These are phyloP conservation scores for Vitis hybrid DNA, from an alignment of 177 flowering plant species.

Conservation along the genomic window DNA sequence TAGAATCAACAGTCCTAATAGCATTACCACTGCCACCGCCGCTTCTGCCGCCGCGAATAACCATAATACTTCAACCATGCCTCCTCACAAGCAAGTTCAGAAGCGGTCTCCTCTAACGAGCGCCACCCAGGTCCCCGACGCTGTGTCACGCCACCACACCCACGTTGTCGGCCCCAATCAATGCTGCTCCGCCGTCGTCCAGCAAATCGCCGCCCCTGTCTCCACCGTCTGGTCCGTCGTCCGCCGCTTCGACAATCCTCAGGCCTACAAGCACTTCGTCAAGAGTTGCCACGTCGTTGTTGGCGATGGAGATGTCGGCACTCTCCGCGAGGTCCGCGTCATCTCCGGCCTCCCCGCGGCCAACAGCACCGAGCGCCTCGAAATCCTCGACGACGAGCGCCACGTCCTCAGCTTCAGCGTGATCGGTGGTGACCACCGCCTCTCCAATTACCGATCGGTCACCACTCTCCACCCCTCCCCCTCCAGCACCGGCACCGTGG, in stretches of 20 bases:
- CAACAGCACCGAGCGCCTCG: constrained; percentile 49
- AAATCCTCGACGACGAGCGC: constrained; percentile 50
- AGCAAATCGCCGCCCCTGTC: constrained; percentile 43
- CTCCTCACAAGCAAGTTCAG: background rate
- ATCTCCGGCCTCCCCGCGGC: constrained; percentile 58
- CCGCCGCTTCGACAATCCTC: constrained; percentile 55
- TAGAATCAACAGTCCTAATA: constrained; percentile 15
- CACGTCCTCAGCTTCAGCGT: constrained; percentile 56
- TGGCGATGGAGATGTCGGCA: constrained; percentile 51
- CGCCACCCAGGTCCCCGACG: constrained; percentile 28
- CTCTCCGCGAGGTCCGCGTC: constrained; percentile 46
- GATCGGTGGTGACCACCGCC: constrained; percentile 53
- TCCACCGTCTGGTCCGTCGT: constrained; percentile 55
- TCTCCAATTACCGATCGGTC: constrained; percentile 42
- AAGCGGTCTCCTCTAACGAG: constrained; percentile 14
- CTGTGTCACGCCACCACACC: constrained; percentile 29
- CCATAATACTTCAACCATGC: background rate
- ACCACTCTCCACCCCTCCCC: constrained; percentile 40
- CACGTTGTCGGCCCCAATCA: constrained; percentile 36
- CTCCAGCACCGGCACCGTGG: constrained; percentile 41
- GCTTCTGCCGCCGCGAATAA: background rate
- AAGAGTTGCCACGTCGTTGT: constrained; percentile 47
- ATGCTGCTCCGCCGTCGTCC: constrained; percentile 46
- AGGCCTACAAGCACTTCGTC: constrained; percentile 50
- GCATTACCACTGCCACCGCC: background rate